These are phyloP conservation scores for Trichoderma lentiforme DNA, from an alignment of 2,329 filamentous ascomycete species.

Conservation along the genomic window DNA sequence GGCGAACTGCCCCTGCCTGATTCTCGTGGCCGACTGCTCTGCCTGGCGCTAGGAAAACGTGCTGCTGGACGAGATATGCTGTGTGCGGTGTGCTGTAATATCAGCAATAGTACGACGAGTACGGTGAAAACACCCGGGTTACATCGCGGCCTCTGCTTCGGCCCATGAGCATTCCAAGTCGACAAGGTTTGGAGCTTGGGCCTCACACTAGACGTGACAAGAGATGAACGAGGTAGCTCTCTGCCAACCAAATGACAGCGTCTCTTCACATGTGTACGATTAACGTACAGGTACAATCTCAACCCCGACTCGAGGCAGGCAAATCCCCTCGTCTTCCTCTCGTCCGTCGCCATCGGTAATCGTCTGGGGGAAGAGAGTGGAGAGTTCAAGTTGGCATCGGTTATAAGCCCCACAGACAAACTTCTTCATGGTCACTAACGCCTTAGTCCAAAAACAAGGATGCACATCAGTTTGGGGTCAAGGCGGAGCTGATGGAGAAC, in stretches of 20 bases:
- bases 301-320: background rate
- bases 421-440: background rate
- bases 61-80: background rate
- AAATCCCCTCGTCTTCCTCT: background rate
- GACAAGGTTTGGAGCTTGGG: background rate
- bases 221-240: background rate
- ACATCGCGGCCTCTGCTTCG: background rate
- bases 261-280: background rate
- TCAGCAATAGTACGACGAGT: background rate
- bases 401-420: conserved; percentile 1
- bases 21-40: background rate
- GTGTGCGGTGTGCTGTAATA: background rate
- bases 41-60: background rate
- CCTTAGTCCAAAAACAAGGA: conserved; percentile 1
- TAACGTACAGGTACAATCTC: background rate
- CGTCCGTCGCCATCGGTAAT: background rate
- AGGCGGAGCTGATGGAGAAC: conserved; percentile 12
- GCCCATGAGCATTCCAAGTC: background rate
- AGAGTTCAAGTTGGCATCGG: background rate
- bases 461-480: conserved; percentile 13
- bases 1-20: background rate
- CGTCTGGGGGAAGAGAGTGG: background rate
- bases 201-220: background rate
- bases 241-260: background rate
- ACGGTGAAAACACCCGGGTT: background rate